phyloP scores from a whole-genome alignment of 306 rosid species.

The Quercus suber region DNA sequence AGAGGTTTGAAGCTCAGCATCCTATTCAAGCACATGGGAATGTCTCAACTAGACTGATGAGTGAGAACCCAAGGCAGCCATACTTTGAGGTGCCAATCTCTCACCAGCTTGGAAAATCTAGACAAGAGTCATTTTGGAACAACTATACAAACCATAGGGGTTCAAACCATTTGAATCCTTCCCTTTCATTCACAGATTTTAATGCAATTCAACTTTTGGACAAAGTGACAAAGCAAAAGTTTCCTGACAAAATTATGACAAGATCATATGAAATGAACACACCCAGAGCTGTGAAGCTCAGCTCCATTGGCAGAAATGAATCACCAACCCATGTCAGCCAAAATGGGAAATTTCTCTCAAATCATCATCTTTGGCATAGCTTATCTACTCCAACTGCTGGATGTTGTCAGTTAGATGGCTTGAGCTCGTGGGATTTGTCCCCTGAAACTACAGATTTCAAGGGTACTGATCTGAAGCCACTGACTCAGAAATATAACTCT shows the following conservation, averaged over 20 bases:
- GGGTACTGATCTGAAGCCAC: slow-evolving; percentile 30
- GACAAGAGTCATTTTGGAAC: slow-evolving; percentile 30
- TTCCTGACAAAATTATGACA: slow-evolving; percentile 33
- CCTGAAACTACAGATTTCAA: slow-evolving; percentile 8
- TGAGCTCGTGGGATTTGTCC: slow-evolving; percentile 17
- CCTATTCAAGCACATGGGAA: slow-evolving; percentile 35
- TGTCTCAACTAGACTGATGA: slow-evolving; percentile 8
- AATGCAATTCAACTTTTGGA: slow-evolving; percentile 27
- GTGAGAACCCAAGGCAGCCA: slow-evolving; percentile 26
- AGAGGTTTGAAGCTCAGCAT: slow-evolving; percentile 33
- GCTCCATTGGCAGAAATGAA: slow-evolving; percentile 32
- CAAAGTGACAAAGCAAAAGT: slow-evolving; percentile 26
- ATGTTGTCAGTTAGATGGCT: slow-evolving; percentile 16
- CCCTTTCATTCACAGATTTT: slow-evolving; percentile 19
- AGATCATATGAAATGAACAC: slow-evolving; percentile 33
- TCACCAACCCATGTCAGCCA: slow-evolving; percentile 25
- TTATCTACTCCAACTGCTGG: slow-evolving; percentile 17
- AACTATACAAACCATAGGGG: slow-evolving; percentile 18
- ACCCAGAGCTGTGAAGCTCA: slow-evolving; percentile 27
- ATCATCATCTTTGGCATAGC: slow-evolving; percentile 17
- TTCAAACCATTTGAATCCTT: slow-evolving; percentile 30
- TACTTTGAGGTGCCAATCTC: slow-evolving; percentile 36
- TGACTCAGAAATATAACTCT: slow-evolving; percentile 35
- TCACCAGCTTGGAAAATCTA: slow-evolving; percentile 29
- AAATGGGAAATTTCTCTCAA: slow-evolving; percentile 24